Evolutionary conservation across 2,329 filamentous ascomycete genomes (phyloP).

Genomic region (Sphaerulina vaccinii): DNA sequence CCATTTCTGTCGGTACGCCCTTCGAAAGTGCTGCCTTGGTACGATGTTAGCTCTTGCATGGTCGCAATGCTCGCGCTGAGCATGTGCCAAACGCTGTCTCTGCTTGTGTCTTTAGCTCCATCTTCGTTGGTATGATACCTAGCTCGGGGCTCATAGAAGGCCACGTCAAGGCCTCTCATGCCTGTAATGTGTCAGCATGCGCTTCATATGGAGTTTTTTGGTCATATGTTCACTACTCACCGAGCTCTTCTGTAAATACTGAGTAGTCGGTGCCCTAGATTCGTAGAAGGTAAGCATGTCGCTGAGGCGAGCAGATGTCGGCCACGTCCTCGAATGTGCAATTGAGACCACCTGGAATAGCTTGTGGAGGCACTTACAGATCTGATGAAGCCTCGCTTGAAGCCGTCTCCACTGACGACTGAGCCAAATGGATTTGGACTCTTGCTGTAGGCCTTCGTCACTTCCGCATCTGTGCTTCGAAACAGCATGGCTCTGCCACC

Average conservation of each 20-base stretch:
- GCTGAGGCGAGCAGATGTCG: neutral
- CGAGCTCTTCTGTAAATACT: conserved; percentile 73
- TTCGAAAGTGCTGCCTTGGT: conserved; percentile 66
- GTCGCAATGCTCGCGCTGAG: conserved; percentile 78
- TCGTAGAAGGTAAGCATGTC: neutral
- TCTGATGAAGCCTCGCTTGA: conserved; percentile 71
- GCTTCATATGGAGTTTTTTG: no score
- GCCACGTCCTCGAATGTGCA: conserved; percentile 68
- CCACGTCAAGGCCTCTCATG: conserved; percentile 65
- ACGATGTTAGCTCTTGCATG: conserved; percentile 66
- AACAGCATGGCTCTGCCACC: conserved; percentile 83
- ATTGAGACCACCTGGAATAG: neutral
- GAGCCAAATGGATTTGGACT: conserved; percentile 77
- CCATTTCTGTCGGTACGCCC: conserved; percentile 56
- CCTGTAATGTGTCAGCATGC: neutral
- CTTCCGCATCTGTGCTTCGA: conserved; percentile 80
- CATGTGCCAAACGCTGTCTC: conserved; percentile 85
- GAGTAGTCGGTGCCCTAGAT: conserved; percentile 70
- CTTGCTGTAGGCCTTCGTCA: conserved; percentile 73
- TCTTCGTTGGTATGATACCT: conserved; percentile 92
- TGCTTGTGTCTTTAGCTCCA: conserved; percentile 74
- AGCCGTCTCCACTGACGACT: conserved; percentile 79
- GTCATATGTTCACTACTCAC: conserved; percentile 36
- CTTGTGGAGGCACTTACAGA: conserved; percentile 76
- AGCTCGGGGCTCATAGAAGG: conserved; percentile 82